Base-by-base conservation (phyloP, 805 yeast species). In the Teunomyces gatunensis region DNA sequence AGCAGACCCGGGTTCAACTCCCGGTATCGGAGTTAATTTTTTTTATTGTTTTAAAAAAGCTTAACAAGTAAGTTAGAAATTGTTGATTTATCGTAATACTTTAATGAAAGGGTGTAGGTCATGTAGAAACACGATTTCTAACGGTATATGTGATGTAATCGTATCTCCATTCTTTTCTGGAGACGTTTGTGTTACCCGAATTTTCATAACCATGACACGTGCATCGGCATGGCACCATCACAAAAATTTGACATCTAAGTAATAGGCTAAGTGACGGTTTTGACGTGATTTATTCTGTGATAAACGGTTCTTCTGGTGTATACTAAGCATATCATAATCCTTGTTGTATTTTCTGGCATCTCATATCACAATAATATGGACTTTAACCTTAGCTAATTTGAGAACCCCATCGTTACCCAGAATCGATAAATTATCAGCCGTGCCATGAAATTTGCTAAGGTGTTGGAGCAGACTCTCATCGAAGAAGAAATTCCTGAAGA, bases 1-100 rank as follows among this genome's bases (percentile, higher is more conserved):
- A 79, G 86, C 84, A 81, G 71, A 75, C 81, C 83, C 85, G 87
- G 86, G 87, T 83, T 83, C 87, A 85, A 83, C 85, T 81, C 87
- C 87, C 87, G 85, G 87, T 75, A 81, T 80, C 85, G 87, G 87
- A 81, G 78, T 49, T 48, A 52, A 49, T 41, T 51, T 56, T 56
- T 27, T 40, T 40, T 40, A 11, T 15, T 27, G 4, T 10, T 6
- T 43, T 17, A 18, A 18, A 32, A 13, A 13, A 32, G 18, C 34
- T 32, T 32, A 32, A 32, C 9, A 12, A n/a, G 17, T n/a, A 32
- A 32, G 18, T 10, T 32, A 7, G 20, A 12, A 11, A 7, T 39
- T 10, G 11, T 25, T 6, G 11, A 6, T 7, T 25, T 25, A 25
- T 9, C 9, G 11, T 2, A 2, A 25, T 25, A 3, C 7, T 9